These are phyloP conservation scores for Porogramme epimiltina DNA, from an alignment of 1,284 basidiomycete species.

Conservation along the genomic window DNA sequence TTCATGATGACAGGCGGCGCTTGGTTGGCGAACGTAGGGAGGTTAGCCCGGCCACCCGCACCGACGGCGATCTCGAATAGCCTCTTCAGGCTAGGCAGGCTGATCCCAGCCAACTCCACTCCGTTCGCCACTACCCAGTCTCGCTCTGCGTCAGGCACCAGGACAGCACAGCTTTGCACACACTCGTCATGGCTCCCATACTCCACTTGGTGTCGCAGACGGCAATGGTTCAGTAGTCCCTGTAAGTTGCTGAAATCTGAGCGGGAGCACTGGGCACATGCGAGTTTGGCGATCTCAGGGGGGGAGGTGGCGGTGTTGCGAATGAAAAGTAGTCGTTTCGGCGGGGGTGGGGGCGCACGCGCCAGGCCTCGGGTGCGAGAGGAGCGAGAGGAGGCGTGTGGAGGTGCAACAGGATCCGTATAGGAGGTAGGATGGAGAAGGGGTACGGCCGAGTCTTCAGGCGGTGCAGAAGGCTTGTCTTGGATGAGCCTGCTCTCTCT, in stretches of 20 bases:
- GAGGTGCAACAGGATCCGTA: constrained; percentile 5
- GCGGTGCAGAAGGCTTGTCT: constrained; percentile 11
- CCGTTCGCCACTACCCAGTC: constrained; percentile 51
- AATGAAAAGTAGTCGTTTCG: constrained; percentile 47
- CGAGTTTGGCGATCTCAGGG: constrained; percentile 46
- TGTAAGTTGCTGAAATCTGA: constrained; percentile 73
- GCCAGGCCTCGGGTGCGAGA: constrained; percentile 38
- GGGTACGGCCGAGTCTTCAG: constrained; percentile 7
- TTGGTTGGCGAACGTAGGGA: constrained; percentile 1
- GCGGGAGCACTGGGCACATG: constrained; percentile 62
- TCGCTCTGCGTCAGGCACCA: constrained; percentile 41
- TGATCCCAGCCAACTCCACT: constrained; percentile 56
- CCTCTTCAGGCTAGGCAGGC: constrained; percentile 62
- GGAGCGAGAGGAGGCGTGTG: constrained; percentile 10
- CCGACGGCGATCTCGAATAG: constrained; percentile 75
- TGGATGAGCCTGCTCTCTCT: constrained; percentile 36
- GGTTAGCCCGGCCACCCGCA: constrained; percentile 19
- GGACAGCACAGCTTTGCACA: constrained; percentile 62
- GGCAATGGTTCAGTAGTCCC: constrained; percentile 75
- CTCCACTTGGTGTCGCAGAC: constrained; percentile 64
- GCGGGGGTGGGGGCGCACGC: constrained; percentile 35
- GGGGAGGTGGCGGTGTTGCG: constrained; percentile 37
- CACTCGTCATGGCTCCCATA: constrained; percentile 79
- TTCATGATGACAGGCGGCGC: not conserved
- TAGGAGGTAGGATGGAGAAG: constrained; percentile 19